Evolutionary conservation across 2,329 filamentous ascomycete genomes (phyloP).

Genomic region (Colletotrichum acutatum): DNA sequence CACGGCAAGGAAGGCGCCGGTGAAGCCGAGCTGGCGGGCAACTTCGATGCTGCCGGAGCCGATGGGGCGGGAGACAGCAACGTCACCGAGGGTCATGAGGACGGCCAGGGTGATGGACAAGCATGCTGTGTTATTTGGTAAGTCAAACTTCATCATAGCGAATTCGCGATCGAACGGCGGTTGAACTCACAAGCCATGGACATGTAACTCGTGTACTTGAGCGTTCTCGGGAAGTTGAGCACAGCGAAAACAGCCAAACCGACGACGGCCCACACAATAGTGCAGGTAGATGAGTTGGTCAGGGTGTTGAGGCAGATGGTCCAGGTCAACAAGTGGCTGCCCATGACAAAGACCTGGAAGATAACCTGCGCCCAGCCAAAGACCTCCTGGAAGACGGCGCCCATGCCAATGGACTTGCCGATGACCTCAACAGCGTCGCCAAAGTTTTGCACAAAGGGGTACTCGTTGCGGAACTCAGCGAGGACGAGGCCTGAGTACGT

Average conservation of each 20-base stretch:
- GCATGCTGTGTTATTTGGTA: constrained; percentile 53
- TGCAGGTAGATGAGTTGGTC: constrained; percentile 69
- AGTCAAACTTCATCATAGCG: background rate
- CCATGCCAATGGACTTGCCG: constrained; percentile 55
- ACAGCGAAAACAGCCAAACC: constrained; percentile 68
- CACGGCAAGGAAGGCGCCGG: constrained; percentile 65
- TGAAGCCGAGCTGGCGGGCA: constrained; percentile 54
- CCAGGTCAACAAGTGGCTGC: constrained; percentile 75
- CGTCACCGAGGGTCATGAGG: constrained; percentile 71
- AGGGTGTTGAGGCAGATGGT: constrained; percentile 74
- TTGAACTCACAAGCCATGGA: constrained; percentile 61
- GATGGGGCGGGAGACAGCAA: constrained; percentile 59
- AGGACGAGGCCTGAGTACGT: constrained; percentile 66
- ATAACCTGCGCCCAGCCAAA: constrained; percentile 69
- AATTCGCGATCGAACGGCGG: background rate
- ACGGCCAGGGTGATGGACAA: constrained; percentile 71
- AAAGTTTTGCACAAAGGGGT: constrained; percentile 75
- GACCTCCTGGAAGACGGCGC: constrained; percentile 66
- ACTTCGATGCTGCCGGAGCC: constrained; percentile 47
- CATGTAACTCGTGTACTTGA: constrained; percentile 71
- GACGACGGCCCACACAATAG: constrained; percentile 71
- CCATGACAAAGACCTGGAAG: constrained; percentile 76
- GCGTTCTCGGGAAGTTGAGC: constrained; percentile 69
- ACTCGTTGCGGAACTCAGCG: constrained; percentile 77
- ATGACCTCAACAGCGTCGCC: constrained; percentile 73